Conservation (phyloP, 768 basidiomycete genomes). For the Lactarius deliciosus region DNA sequence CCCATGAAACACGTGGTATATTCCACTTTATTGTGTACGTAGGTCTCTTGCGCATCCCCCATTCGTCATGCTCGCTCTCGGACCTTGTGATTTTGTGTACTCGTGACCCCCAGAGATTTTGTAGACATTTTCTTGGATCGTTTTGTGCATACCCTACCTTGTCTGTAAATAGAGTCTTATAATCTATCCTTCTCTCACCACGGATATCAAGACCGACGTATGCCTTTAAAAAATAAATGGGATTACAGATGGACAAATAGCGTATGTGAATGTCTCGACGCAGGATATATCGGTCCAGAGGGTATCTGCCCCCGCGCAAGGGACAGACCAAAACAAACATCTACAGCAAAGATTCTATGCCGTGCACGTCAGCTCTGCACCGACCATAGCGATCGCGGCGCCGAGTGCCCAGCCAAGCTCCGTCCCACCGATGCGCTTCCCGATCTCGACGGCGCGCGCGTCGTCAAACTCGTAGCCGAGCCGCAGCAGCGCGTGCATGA, state of each 20-base stretch:
- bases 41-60: background rate
- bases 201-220: background rate
- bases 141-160: conserved; percentile 3
- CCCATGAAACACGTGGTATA: background rate
- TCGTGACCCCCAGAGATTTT: background rate
- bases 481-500: conserved; percentile 85
- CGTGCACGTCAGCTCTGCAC: conserved; percentile 56
- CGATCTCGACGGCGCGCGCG: conserved; percentile 66
- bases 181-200: background rate
- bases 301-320: background rate
- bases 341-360: conserved; percentile 31
- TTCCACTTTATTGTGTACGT: background rate
- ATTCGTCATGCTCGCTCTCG: background rate
- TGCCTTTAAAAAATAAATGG: background rate
- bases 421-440: conserved; percentile 84
- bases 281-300: background rate
- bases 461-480: conserved; percentile 89
- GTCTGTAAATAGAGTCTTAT: background rate
- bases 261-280: too few species aligned
- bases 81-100: conserved; percentile 1
- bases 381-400: conserved; percentile 75
- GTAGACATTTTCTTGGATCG: background rate
- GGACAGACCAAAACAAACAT: background rate
- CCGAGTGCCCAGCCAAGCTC: conserved; percentile 95
- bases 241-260: background rate